phyloP scores from a whole-genome alignment of 768 basidiomycete genomes.

The Pulveroboletus frians region DNA sequence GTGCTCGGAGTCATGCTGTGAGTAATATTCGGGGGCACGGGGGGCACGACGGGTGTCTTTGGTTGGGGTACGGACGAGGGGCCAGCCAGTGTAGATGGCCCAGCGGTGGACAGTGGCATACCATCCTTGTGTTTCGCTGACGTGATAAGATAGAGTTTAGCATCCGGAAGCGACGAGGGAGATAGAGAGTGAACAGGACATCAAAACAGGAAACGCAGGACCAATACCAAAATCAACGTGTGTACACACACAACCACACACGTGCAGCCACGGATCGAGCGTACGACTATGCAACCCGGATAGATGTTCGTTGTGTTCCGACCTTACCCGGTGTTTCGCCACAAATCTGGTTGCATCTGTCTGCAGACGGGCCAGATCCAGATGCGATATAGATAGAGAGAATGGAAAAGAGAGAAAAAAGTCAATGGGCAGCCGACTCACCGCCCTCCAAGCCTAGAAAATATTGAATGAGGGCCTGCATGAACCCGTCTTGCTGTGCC shows the following conservation, averaged over 20 bases:
- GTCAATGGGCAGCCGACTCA: conserved; percentile 30
- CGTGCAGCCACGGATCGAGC: not conserved
- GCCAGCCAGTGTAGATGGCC: not conserved
- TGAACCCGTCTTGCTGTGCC: conserved; percentile 80
- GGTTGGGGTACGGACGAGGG: conserved; percentile 9
- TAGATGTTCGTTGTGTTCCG: too few relatives aligned
- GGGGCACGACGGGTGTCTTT: conserved; percentile 17
- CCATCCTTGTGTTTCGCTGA: conserved; percentile 25
- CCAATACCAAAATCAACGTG: too few relatives aligned
- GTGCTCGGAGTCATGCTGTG: conserved; percentile 32
- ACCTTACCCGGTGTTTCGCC: not conserved
- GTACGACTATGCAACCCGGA: not conserved
- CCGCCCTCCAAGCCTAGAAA: conserved; percentile 68
- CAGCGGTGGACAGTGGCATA: conserved; percentile 6
- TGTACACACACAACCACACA: not conserved
- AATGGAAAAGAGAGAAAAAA: not conserved
- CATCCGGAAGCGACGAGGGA: not conserved
- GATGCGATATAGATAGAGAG: not conserved
- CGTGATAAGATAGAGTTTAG: conserved; percentile 5
- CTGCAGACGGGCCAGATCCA: not conserved
- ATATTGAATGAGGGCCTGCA: conserved; percentile 78
- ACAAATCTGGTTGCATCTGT: not conserved
- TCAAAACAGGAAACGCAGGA: too few relatives aligned
- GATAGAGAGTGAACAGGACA: not conserved
- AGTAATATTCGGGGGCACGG: conserved; percentile 7